phyloP scores from a whole-genome alignment of 2,329 filamentous ascomycete genomes.

The Fusarium sp. region DNA sequence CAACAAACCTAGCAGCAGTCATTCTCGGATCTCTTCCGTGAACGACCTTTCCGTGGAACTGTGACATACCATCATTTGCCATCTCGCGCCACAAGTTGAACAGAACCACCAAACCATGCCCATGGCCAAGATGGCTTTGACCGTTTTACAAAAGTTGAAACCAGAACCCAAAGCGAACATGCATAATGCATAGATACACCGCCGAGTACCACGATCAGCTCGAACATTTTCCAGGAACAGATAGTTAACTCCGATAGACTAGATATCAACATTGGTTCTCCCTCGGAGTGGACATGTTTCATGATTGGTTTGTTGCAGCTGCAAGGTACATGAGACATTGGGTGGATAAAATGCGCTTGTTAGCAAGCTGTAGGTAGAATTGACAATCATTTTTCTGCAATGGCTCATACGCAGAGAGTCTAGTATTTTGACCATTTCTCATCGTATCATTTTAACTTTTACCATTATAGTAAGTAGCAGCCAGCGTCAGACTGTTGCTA shows the following conservation, averaged over 20 bases:
- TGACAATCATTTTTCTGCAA: not conserved
- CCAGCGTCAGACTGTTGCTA: not conserved
- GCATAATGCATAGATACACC: not conserved
- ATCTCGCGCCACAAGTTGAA: not conserved
- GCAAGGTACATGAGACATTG: slow-evolving; percentile 34
- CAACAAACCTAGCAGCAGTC: not conserved
- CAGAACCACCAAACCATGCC: not conserved
- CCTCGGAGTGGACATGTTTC: slow-evolving; percentile 25
- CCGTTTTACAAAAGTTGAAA: not conserved
- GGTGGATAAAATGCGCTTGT: not conserved
- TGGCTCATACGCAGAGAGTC: not conserved
- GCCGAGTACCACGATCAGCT: not conserved
- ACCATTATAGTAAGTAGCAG: not conserved
- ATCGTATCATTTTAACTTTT: not conserved
- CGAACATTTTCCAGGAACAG: not conserved
- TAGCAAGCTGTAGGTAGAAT: not conserved
- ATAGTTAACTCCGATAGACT: not conserved
- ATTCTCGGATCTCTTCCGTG: not conserved
- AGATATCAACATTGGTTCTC: slow-evolving; percentile 7
- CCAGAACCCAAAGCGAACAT: not conserved
- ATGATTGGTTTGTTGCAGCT: slow-evolving; percentile 12
- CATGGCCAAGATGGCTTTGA: not conserved
- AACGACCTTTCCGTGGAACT: not conserved
- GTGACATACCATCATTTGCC: not conserved
- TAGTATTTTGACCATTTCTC: not conserved